phyloP scores from a whole-genome alignment of 352 stramenopile species.

The Phytopythium sindhum region DNA sequence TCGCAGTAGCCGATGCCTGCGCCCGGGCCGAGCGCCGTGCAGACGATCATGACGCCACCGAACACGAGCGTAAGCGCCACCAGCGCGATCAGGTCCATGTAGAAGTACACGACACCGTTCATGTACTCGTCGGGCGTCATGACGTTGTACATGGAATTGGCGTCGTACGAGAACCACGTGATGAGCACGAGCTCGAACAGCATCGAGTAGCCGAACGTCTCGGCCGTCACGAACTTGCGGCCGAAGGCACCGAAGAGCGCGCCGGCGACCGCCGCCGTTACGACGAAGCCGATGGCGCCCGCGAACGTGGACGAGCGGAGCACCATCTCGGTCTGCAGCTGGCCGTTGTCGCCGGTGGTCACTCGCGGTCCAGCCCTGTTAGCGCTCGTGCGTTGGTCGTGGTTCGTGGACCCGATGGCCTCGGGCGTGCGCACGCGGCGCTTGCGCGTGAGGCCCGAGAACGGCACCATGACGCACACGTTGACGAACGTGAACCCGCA shows the following conservation, averaged over 20 bases:
- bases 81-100: slow-evolving; percentile 57
- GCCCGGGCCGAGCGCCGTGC: slow-evolving; percentile 27
- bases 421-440: slow-evolving; percentile 1
- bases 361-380: not conserved
- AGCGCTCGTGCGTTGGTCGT: not conserved
- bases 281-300: slow-evolving; percentile 23
- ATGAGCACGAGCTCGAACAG: slow-evolving; percentile 43
- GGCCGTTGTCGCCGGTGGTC: too few species aligned
- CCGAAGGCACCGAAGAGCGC: slow-evolving; percentile 22
- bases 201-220: slow-evolving; percentile 36
- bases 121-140: slow-evolving; percentile 66
- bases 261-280: slow-evolving; percentile 17
- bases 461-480: slow-evolving; percentile 34
- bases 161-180: slow-evolving; percentile 52
- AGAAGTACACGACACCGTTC: slow-evolving; percentile 65
- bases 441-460: slow-evolving; percentile 21
- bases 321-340: slow-evolving; percentile 15
- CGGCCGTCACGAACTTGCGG: slow-evolving; percentile 23
- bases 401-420: not conserved
- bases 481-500: slow-evolving; percentile 36
- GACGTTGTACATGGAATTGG: slow-evolving; percentile 51
- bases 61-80: slow-evolving; percentile 35
- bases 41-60: slow-evolving; percentile 26
- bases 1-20: slow-evolving; percentile 31
- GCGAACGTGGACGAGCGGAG: slow-evolving; percentile 29